Conservation (phyloP, 2,329 filamentous ascomycete species). For the Raffaelea ambrosiae region DNA sequence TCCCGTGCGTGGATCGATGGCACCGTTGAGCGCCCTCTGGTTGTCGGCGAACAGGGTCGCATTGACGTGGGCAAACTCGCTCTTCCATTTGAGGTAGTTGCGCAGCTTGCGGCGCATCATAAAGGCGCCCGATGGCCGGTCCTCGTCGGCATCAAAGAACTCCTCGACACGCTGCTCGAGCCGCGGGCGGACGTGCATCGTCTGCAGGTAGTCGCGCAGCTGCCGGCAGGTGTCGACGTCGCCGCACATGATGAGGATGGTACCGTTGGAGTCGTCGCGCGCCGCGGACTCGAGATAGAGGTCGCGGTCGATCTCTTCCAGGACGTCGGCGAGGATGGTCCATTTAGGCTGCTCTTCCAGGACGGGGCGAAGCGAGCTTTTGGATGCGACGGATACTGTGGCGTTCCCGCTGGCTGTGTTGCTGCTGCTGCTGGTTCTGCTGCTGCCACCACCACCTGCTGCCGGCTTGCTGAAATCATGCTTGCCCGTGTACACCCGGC, state of each 20-base stretch:
- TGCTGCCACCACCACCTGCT: conserved; percentile 23
- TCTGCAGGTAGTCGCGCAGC: conserved; percentile 82
- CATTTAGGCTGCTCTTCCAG: conserved; percentile 95
- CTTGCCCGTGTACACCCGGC: conserved; percentile 71
- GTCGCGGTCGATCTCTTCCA: conserved; percentile 84
- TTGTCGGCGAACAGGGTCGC: conserved; percentile 71
- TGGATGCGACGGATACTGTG: not conserved
- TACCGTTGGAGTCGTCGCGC: conserved; percentile 80
- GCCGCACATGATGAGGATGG: conserved; percentile 90
- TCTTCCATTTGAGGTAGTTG: conserved; percentile 85
- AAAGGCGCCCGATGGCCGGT: conserved; percentile 65
- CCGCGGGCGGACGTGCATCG: conserved; percentile 67
- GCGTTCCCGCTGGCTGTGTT: no score
- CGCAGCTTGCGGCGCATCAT: conserved; percentile 87
- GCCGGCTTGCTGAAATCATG: conserved; percentile 39
- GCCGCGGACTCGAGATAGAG: conserved; percentile 68
- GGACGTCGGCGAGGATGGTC: conserved; percentile 76
- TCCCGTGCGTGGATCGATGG: conserved; percentile 44
- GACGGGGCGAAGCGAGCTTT: conserved; percentile 62
- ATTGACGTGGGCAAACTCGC: conserved; percentile 79
- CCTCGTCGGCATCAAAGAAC: conserved; percentile 41
- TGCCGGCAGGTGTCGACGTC: conserved; percentile 81
- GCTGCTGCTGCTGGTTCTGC: conserved; percentile 16
- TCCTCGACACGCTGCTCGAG: conserved; percentile 34
- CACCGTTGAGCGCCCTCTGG: conserved; percentile 64